Percentiles rank a stretch among this genome's conserved stretches.
Conservation (phyloP, 2,329 filamentous ascomycete species). For the Gnomoniopsis sp. region DNA sequence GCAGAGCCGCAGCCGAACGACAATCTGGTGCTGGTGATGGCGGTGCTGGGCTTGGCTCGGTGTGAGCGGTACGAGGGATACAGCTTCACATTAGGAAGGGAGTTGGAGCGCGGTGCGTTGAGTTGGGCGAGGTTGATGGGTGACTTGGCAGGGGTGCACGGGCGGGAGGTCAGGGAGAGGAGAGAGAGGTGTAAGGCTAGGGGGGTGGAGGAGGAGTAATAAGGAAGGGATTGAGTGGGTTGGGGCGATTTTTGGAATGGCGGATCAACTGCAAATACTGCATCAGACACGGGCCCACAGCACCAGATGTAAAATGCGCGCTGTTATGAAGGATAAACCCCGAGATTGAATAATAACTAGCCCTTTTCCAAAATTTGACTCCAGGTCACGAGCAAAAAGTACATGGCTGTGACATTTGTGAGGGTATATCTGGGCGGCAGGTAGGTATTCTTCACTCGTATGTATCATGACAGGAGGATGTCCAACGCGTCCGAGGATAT, state of each 20-base stretch:
- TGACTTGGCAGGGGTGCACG: conserved; percentile 12
- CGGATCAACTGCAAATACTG: background rate
- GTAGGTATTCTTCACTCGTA: too few relatives aligned
- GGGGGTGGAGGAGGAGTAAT: background rate
- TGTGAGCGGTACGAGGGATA: conserved; percentile 11
- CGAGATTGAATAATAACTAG: too few relatives aligned
- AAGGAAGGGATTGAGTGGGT: too few relatives aligned
- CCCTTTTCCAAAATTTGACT: too few relatives aligned
- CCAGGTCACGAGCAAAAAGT: too few relatives aligned
- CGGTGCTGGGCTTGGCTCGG: conserved; percentile 13
- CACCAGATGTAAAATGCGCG: background rate
- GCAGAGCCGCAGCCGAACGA: conserved; percentile 18
- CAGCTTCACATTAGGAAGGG: conserved; percentile 13
- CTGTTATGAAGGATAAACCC: background rate
- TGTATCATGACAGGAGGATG: too few relatives aligned
- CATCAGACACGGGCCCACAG: background rate
- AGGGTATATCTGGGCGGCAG: too few relatives aligned
- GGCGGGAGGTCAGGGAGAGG: conserved; percentile 13
- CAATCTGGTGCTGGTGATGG: conserved; percentile 18
- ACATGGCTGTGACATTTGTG: too few relatives aligned
- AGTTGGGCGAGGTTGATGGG: conserved; percentile 15
- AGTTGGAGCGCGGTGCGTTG: conserved; percentile 16
- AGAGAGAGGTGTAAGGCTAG: background rate
- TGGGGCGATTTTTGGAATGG: too few relatives aligned
- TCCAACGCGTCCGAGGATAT: too few relatives aligned